Percentiles rank a stretch among this genome's conserved stretches.
Evolutionary conservation across 352 stramenopile species (phyloP).

Genomic region (Globisporangium lucens): DNA sequence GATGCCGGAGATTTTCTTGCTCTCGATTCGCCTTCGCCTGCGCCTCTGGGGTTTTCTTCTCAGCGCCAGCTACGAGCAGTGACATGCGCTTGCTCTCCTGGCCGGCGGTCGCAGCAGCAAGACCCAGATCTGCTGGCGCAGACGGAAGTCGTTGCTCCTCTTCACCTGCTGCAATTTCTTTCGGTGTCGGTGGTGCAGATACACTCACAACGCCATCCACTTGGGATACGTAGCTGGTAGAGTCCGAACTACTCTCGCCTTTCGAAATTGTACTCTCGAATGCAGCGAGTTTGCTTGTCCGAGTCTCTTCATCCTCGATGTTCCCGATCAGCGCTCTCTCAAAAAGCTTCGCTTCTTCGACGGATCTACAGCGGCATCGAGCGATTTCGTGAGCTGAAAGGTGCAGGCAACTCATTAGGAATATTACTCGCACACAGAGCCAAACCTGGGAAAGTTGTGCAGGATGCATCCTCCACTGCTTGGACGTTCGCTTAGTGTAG

Average conservation of each 20-base stretch:
- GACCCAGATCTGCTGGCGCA: background rate
- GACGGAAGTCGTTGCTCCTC: background rate
- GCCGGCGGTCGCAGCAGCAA: background rate
- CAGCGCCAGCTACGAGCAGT: background rate
- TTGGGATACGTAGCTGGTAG: slow-evolving; percentile 2
- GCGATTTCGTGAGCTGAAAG: background rate
- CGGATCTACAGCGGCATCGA: slow-evolving; percentile 20
- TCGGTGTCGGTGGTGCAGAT: background rate
- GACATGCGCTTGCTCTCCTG: slow-evolving; percentile 9
- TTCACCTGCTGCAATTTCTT: background rate
- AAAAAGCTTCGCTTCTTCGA: slow-evolving; percentile 55
- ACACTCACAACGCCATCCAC: slow-evolving; percentile 11
- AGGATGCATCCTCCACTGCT: slow-evolving; percentile 28
- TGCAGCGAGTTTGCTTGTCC: slow-evolving; percentile 6
- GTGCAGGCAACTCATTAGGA: background rate
- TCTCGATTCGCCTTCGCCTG: slow-evolving; percentile 4
- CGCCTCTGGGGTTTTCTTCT: slow-evolving; percentile 14
- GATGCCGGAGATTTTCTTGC: slow-evolving; percentile 1
- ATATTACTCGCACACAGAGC: background rate
- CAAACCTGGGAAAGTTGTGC: slow-evolving; percentile 58
- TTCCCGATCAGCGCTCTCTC: slow-evolving; percentile 31
- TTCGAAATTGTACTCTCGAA: slow-evolving; percentile 9
- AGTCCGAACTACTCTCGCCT: slow-evolving; percentile 4
- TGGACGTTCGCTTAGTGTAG: background rate
- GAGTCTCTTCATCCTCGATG: slow-evolving; percentile 16